Evolutionary conservation across 1,284 basidiomycete genomes (phyloP), one percentile per base, ranked within the genome.

Genomic region (Ganoderma resinaceum): DNA sequence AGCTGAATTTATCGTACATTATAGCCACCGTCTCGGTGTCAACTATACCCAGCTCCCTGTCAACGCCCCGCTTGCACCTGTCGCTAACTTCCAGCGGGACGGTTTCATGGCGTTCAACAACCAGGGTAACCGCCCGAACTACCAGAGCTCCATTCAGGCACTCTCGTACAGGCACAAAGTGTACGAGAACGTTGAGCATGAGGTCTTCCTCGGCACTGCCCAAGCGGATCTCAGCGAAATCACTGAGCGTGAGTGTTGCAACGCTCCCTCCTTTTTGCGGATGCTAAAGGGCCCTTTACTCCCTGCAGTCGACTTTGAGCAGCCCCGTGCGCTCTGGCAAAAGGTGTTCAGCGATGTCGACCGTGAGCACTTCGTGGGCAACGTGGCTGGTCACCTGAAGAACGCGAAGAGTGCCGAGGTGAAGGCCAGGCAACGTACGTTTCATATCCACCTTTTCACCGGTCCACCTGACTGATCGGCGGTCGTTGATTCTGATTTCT

Each of bases 1-100:
- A 8, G 35, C 35, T 35, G 35, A 35, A 16, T 62, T 67, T 8
- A 70, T 18, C 1, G 7, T 4, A 6, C 31, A 7, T 29, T 11
- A 9, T 57, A 75, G 95, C 70, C 92, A 96, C 84, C 91, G 91
- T 77, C 89, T 96, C 58, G 95, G 95, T 46, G 75, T 81, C 69
- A 98, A 98, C 86, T 97, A 97, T 84, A 82, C 91, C 76, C 95
- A 97, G 78, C 84, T 98, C 16, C 96, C 96, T 5, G 92, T 97
- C 78, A 98, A 98, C 79, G 86, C 88, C n/a, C 91, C 94, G 1
- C 77, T 91, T 66, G 85, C 82, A 57, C 90, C 91, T 5, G 82
- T 94, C 57, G 88, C 89, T 67, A 97, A 96, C 88, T 97, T 97
- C 92, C 95, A 94, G 80, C 91, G 93, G 58, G 92, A 90, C 74